Conservation (phyloP, 345 rosid genomes). For the Sonneratia alba region DNA sequence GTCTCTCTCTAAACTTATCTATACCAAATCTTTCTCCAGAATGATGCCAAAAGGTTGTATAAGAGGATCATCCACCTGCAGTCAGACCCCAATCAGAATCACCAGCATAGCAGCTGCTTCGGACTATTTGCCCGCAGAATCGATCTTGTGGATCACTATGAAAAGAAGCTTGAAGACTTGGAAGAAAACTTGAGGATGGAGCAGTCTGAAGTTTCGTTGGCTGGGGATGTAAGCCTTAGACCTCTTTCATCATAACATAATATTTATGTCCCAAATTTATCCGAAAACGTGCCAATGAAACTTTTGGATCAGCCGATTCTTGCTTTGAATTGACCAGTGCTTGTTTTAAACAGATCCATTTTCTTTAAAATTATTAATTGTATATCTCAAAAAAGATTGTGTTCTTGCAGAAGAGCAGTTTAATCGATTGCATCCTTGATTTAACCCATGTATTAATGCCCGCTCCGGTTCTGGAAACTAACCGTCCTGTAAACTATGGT, state of each 20-base stretch:
- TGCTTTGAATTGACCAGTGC: neutral
- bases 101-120: conserved; percentile 15
- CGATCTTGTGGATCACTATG: conserved; percentile 62
- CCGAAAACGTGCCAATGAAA: neutral
- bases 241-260: conserved; percentile 7
- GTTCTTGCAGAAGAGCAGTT: too few species aligned
- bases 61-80: conserved; percentile 37
- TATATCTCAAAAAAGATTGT: too few species aligned
- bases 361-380: too few species aligned
- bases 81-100: conserved; percentile 33
- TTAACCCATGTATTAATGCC: neutral
- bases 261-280: neutral
- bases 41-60: conserved; percentile 44
- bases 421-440: neutral
- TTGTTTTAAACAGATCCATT: neutral
- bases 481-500: neutral
- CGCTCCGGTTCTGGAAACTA: neutral
- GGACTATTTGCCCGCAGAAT: conserved; percentile 41
- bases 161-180: conserved; percentile 48
- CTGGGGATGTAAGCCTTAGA: conserved; percentile 41
- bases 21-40: conserved; percentile 23
- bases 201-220: conserved; percentile 54
- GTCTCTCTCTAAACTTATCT: neutral
- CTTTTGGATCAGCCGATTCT: neutral
- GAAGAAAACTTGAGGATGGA: conserved; percentile 61